Evolutionary conservation across 768 basidiomycete genomes (phyloP), one percentile per base, ranked within the genome.

Genomic region (Amanita pallidorosea): DNA sequence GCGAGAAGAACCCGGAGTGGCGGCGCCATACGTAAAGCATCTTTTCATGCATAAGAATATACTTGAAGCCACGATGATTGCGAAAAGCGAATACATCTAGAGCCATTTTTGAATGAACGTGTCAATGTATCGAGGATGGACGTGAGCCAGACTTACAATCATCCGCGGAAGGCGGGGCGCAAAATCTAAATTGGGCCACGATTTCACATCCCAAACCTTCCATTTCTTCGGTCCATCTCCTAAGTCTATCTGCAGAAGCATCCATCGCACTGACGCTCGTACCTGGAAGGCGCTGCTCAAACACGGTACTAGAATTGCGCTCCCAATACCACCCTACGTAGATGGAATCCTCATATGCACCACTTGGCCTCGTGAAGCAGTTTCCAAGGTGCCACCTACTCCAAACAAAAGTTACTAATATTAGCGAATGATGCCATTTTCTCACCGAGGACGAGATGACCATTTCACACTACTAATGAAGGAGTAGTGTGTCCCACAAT

Each of bases 101-200:
- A 60, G 54, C 58, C 56, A 61, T 60, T 57, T 62, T 63, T 58
- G 60, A 58, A 64, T 62, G 62, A 66, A 64, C 59, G 63, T 63
- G 62, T 64, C 60, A 59, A 60, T 56, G 56, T 56, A 59, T 63
- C 62, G 60, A 61, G 60, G 50, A 27, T 31, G 42, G 25, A 61
- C 49, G 49, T 48, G 49, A 60, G 29, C 43, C 50, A 49, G 25
- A 36, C 63, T 67, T 58, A 58, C 69, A 72, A 69, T 70, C 67
- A 63, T 70, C 72, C 72, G 71, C 67, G 70, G 67, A 66, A 69
- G 68, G 63, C 71, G 72, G 72, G 61, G 53, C 55, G 56, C 51
- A 58, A 56, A 61, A 59, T 59, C 69, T 66, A 67, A 63, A 66
- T 65, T 65, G 58, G 62, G 66, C 54, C 55, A 54, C 59, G 61